Evolutionary conservation across 768 basidiomycete genomes (phyloP).

Genomic region (Paxillus ammoniavirescens): DNA sequence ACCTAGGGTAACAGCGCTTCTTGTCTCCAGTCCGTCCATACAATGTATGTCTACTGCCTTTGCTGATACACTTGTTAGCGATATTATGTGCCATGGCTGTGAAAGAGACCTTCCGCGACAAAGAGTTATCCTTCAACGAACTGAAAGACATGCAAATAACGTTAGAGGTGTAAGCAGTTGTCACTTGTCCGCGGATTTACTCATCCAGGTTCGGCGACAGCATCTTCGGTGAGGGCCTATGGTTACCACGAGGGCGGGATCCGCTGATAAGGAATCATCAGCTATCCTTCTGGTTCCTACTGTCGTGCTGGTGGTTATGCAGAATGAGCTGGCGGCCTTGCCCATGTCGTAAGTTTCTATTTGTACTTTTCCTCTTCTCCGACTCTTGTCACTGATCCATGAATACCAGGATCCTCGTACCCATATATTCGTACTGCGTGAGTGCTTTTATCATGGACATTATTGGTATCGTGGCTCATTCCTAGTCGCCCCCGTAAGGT

Average conservation of each 20-base stretch:
- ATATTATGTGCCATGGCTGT: slow-evolving; percentile 18
- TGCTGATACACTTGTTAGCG: slow-evolving; percentile 9
- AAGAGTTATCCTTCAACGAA: background rate
- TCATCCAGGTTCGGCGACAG: slow-evolving; percentile 4
- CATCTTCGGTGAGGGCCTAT: slow-evolving; percentile 10
- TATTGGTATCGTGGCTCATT: background rate
- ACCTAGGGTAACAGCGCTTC: slow-evolving; percentile 15
- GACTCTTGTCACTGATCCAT: background rate
- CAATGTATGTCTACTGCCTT: background rate
- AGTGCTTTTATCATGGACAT: background rate
- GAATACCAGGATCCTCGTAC: slow-evolving; percentile 12
- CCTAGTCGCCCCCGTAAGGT: slow-evolving; percentile 1
- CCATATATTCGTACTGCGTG: slow-evolving; percentile 21
- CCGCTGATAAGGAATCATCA: background rate
- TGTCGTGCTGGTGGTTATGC: slow-evolving; percentile 11
- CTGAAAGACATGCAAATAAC: background rate
- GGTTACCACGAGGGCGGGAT: background rate
- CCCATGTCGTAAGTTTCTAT: slow-evolving; percentile 11
- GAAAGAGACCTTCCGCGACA: background rate
- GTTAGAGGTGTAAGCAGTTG: slow-evolving; percentile 4
- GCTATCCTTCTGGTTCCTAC: slow-evolving; percentile 16
- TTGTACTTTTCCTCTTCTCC: background rate
- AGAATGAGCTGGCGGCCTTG: slow-evolving; percentile 11
- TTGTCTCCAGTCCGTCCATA: slow-evolving; percentile 15
- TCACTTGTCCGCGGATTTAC: background rate